Base-by-base conservation (phyloP, 495 filamentous ascomycete species). In the Penicillium crystallinum region DNA sequence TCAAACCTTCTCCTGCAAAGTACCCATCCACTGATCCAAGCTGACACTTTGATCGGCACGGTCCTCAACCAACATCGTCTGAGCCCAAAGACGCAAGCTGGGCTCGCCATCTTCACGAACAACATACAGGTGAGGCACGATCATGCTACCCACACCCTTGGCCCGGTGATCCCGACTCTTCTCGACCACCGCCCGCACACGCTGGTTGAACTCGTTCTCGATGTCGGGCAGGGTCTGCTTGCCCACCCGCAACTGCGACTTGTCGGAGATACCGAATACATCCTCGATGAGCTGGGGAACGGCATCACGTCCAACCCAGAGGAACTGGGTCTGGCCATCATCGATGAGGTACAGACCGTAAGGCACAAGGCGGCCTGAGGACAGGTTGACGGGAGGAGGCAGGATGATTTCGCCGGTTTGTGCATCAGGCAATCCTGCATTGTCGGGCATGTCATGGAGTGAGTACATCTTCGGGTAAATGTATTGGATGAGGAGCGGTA, bases 291-390 rank as follows among this genome's bases (percentile, higher is more conserved):
- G 80, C 68, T 95, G 89, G 2, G 91, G 90, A 6, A 97, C 90
- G 0, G 92, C 88, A 55, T 97, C 91, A 25, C 90, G 81, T 14
- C 93, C 93, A 22, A 98, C 82, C 95, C 95, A 98, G 46, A 98
- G 75, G 79, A 98, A 98, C 64, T 98, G 95, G 14, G 89, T 95
- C 66, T 97, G 91, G 14, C 90, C 91, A 63, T 98, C 93, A 62
- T 97, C 95, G 61, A 98, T 95, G 47, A 98, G 81, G 67, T 98
- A 97, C 1, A 97, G 80, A n/a, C 93, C 93, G 64, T 91, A 96
- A 0, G 89, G 81, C n/a, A 90, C 88, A 38, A 98, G 76, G 27
- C 86, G 81, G 59, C 89, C 88, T 0, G 90, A 93, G 14, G 91
- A 90, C 55, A 97, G 78, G 67, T 97, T 97, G 62, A 88, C 69